Evolutionary conservation across 805 yeast genomes (phyloP), one percentile per base, ranked within the genome.

Genomic region (Metschnikowia colocasiae): DNA sequence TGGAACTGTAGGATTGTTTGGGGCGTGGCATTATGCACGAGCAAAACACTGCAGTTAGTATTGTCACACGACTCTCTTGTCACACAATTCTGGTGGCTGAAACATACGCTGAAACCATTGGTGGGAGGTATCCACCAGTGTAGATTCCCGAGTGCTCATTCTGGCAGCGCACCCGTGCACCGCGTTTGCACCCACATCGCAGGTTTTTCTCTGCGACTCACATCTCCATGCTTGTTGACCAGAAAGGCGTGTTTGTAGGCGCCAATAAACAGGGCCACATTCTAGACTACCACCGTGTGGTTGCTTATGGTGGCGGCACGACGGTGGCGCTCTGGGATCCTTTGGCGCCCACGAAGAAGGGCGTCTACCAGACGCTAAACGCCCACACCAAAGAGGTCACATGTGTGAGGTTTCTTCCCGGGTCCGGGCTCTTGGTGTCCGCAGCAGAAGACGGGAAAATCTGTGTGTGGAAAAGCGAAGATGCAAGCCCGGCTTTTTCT

Each of bases 241-340:
- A 69, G 39, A 85, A 81, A 47, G 87, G 85, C 15, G 69, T 82
- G 3, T 84, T 85, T 60, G 71, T 79, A 16, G 95, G 95, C 13
- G 89, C 88, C 30, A 87, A 86, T 60, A 78, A 76, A 50, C 88
- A 83, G 56, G 68, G 81, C 4, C 79, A 76, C 49, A 80, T 77
- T 5, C 75, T 82, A 20, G 90, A 81, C 56, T 76, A 75, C 53
- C 70, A 74, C 49, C 45, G 59, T 0, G 46, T 76, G 4, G 73
- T 85, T 6, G 95, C 94, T 0, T 87, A 74, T 62, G 95, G 91
- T 6, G 88, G 94, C 0, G 79, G 80, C 1, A 74, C 69, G 36
- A 75, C 79, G 15, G 69, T 87, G 42, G 89, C 92, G 0, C 62
- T 87, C 32, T 85, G 89, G 83, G 67, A 77, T n/a, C 87, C 91